Evolutionary conservation across 495 filamentous ascomycete species (phyloP).

Genomic region (Neurospora sp.): DNA sequence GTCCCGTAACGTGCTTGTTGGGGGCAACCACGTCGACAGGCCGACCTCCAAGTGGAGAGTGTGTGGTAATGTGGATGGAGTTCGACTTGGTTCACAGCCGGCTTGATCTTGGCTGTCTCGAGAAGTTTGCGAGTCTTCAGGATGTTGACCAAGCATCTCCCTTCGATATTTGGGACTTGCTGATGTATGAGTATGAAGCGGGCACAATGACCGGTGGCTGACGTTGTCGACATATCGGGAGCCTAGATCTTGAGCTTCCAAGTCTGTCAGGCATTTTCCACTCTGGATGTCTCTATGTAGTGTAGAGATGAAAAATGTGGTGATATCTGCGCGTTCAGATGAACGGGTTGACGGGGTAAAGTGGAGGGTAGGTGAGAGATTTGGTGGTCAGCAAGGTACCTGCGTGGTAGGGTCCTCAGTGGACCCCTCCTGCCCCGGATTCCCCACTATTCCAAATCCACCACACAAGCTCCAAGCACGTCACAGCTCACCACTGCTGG

Average conservation of each 20-base stretch:
- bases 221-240: neutral
- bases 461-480: neutral
- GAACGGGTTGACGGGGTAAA: too few relatives aligned
- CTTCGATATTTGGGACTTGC: neutral
- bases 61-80: constrained; percentile 50
- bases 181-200: neutral
- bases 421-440: neutral
- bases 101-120: neutral
- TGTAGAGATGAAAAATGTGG: neutral
- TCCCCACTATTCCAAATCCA: neutral
- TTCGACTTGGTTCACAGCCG: constrained; percentile 32
- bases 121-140: too few relatives aligned
- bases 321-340: neutral
- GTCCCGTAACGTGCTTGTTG: constrained; percentile 13
- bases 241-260: too few relatives aligned
- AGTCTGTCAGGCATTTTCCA: neutral
- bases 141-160: neutral
- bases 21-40: constrained; percentile 24
- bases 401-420: neutral
- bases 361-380: neutral
- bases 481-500: neutral
- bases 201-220: neutral
- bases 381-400: neutral
- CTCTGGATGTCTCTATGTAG: neutral
- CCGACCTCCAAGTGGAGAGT: constrained; percentile 46